These are phyloP conservation scores for Halocafeteria seosinensis DNA, from an alignment of 108 stramenopile genomes.

Conservation along the genomic window DNA sequence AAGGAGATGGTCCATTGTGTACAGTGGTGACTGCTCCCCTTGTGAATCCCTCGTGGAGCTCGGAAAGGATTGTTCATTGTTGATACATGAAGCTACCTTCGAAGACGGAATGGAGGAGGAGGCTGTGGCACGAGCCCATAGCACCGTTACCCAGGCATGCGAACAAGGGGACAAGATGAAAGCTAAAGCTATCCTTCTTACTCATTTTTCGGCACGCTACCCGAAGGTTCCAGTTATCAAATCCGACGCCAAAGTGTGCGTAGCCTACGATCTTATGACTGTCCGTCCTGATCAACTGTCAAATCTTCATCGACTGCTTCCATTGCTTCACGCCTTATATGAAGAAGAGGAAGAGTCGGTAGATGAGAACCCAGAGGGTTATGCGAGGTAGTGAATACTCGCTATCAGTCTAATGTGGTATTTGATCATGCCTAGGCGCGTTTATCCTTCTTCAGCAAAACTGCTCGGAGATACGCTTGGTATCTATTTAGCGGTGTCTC, in stretches of 20 bases:
- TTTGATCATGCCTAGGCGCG: no score
- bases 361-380: no score
- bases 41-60: slow-evolving; percentile 45
- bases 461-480: no score
- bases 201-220: slow-evolving; percentile 91
- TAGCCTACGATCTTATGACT: neutral
- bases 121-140: slow-evolving; percentile 64
- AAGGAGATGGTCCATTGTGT: slow-evolving; percentile 58
- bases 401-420: no score
- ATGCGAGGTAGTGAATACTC: no score
- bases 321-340: neutral
- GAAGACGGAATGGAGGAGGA: slow-evolving; percentile 74
- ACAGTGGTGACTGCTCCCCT: slow-evolving; percentile 87
- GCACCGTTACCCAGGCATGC: slow-evolving; percentile 73
- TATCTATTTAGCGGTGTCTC: no score
- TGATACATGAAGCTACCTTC: slow-evolving; percentile 95
- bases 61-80: slow-evolving; percentile 50
- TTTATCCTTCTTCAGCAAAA: no score
- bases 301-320: neutral
- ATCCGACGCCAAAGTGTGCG: neutral
- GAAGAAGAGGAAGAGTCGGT: no score
- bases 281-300: neutral
- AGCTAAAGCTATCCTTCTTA: slow-evolving; percentile 52
- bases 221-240: slow-evolving; percentile 58
- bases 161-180: slow-evolving; percentile 52